Percentiles rank a stretch among this genome's conserved stretches.
Evolutionary conservation across 2,329 filamentous ascomycete species (phyloP).

Genomic region (Aspergillus sergii): DNA sequence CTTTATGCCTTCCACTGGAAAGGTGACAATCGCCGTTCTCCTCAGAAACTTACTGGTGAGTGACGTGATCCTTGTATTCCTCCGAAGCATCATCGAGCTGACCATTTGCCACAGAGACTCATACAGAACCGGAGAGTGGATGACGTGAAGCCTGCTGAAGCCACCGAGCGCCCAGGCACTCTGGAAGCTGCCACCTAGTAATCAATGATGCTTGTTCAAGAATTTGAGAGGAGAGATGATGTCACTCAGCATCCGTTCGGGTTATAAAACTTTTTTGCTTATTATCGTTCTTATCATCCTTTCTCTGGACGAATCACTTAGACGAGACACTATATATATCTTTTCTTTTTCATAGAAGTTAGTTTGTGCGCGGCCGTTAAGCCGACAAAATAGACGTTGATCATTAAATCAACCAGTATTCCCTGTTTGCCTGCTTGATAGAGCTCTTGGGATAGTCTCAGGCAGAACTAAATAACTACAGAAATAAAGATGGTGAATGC

Average conservation of each 20-base stretch:
- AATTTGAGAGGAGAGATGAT: conserved; percentile 14
- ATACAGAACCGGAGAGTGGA: conserved; percentile 47
- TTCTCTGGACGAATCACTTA: neutral
- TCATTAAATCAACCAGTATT: too few species aligned
- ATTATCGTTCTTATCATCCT: conserved; percentile 8
- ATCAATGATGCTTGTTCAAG: conserved; percentile 4
- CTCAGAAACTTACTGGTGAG: conserved; percentile 84
- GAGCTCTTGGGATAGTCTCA: neutral
- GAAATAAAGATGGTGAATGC: neutral
- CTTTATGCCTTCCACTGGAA: conserved; percentile 95
- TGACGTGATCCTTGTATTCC: conserved; percentile 24
- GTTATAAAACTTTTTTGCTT: conserved; percentile 17
- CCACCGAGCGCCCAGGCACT: conserved; percentile 45
- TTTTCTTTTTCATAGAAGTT: neutral
- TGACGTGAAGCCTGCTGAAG: conserved; percentile 43
- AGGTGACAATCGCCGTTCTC: conserved; percentile 92
- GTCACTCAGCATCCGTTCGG: conserved; percentile 9
- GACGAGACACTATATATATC: neutral
- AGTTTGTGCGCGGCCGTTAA: neutral
- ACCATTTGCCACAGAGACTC: conserved; percentile 35
- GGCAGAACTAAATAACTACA: neutral
- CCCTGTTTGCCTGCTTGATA: neutral
- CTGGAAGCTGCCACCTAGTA: conserved; percentile 36
- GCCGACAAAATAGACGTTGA: neutral
- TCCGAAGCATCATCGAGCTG: conserved; percentile 13